These are phyloP conservation scores for Heteromeles arbutifolia DNA, from an alignment of 306 rosid genomes.

Conservation along the genomic window DNA sequence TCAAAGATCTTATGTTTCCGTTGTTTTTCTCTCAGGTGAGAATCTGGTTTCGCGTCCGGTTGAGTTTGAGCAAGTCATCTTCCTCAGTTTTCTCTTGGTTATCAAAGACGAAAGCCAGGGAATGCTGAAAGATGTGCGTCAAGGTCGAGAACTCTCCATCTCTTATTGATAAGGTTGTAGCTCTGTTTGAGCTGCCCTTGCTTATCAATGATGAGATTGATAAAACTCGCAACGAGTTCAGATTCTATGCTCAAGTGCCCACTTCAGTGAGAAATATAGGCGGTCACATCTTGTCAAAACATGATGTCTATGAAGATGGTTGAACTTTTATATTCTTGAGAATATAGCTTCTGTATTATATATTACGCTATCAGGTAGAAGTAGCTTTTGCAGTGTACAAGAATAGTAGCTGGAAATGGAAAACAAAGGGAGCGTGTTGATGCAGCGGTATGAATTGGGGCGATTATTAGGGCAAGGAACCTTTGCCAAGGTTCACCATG, in stretches of 20 bases:
- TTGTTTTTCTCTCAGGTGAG: slow-evolving; percentile 27
- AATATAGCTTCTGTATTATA: slow-evolving; percentile 14
- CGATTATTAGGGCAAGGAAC: slow-evolving; percentile 92
- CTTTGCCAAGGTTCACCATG: slow-evolving; percentile 93
- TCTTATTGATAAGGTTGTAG: slow-evolving; percentile 29
- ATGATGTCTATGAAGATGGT: slow-evolving; percentile 63
- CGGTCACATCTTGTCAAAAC: slow-evolving; percentile 32
- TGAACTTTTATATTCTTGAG: slow-evolving; percentile 35
- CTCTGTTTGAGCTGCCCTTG: slow-evolving; percentile 39
- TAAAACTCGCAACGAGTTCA: slow-evolving; percentile 20
- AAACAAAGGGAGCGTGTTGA: slow-evolving; percentile 58
- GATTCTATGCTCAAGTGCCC: slow-evolving; percentile 26
- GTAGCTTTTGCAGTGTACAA: slow-evolving; percentile 17
- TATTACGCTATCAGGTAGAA: slow-evolving; percentile 14
- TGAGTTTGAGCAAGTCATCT: slow-evolving; percentile 7
- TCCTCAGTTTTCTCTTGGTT: slow-evolving; percentile 25
- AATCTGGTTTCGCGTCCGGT: slow-evolving; percentile 14
- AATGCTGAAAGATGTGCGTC: slow-evolving; percentile 97
- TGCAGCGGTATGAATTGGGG: slow-evolving; percentile 83
- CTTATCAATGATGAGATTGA: slow-evolving; percentile 42
- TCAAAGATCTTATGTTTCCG: background rate
- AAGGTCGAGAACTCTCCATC: slow-evolving; percentile 38
- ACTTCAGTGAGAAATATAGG: slow-evolving; percentile 26
- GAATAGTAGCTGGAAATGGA: slow-evolving; percentile 44
- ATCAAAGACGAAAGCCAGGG: slow-evolving; percentile 48